A percentile compares a stretch with the other conserved stretches of the same genome.
Evolutionary conservation across 495 filamentous ascomycete genomes (phyloP).

Genomic region (Penicillium ucsense): DNA sequence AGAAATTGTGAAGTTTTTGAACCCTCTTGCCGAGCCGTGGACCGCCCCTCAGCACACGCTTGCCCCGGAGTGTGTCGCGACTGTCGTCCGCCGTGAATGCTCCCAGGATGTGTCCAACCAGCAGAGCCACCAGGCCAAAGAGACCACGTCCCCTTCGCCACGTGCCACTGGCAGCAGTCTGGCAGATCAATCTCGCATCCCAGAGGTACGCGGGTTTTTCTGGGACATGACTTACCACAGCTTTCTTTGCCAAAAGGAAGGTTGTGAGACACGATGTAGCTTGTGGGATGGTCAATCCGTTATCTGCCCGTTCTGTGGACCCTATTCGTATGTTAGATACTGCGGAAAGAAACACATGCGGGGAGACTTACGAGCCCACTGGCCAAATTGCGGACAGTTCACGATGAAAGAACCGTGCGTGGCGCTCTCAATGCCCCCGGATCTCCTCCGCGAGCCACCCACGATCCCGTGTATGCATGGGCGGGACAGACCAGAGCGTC

Average conservation of each 20-base stretch:
- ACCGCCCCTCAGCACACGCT: too few species aligned
- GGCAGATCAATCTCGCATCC: not conserved
- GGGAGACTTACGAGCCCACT: conserved; percentile 26
- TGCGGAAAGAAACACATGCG: conserved; percentile 30
- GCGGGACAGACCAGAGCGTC: conserved; percentile 24
- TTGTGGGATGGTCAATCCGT: conserved; percentile 28
- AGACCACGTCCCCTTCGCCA: too few species aligned
- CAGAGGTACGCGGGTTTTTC: conserved; percentile 1
- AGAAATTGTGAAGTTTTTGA: too few species aligned
- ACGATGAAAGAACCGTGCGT: conserved; percentile 10
- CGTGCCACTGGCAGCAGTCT: not conserved
- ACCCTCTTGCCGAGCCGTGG: too few species aligned
- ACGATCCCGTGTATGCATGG: conserved; percentile 19
- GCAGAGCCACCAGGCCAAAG: not conserved
- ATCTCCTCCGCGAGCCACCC: conserved; percentile 12
- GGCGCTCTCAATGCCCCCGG: conserved; percentile 10
- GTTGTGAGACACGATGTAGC: conserved; percentile 42
- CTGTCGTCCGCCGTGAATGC: not conserved
- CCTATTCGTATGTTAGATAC: conserved; percentile 30
- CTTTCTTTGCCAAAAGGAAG: conserved; percentile 17
- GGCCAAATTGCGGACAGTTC: conserved; percentile 17
- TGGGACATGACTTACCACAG: conserved; percentile 17
- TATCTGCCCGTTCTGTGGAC: conserved; percentile 38
- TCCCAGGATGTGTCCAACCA: not conserved
- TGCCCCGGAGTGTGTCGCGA: not conserved